Conservation (phyloP, 345 rosid genomes). For the Lepidium africanum region DNA sequence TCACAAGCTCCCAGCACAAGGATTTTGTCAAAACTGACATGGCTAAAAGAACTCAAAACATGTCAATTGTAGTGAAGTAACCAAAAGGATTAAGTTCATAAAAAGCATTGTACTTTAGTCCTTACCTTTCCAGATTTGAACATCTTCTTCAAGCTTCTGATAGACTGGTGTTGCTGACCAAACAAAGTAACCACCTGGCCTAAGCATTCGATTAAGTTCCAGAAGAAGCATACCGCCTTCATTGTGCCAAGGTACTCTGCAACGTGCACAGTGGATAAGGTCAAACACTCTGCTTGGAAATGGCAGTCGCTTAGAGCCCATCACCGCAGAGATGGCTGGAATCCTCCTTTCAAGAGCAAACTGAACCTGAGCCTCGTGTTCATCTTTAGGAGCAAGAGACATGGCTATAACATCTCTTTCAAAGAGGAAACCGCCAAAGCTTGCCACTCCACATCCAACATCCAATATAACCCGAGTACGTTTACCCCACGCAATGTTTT, state of each 20-base stretch:
- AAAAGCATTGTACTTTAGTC: neutral
- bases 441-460: constrained; percentile 97
- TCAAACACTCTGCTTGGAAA: constrained; percentile 92
- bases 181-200: constrained; percentile 87
- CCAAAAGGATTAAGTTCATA: neutral
- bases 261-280: constrained; percentile 83
- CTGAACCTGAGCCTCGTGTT: constrained; percentile 96
- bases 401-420: constrained; percentile 83
- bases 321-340: constrained; percentile 93
- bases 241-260: constrained; percentile 92
- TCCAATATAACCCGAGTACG: constrained; percentile 65
- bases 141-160: constrained; percentile 63
- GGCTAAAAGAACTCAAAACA: constrained; percentile 31
- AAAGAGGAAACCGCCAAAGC: constrained; percentile 82
- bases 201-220: constrained; percentile 75
- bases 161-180: constrained; percentile 99
- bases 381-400: constrained; percentile 98
- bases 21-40: constrained; percentile 69
- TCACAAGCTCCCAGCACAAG: constrained; percentile 89
- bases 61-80: constrained; percentile 6
- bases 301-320: constrained; percentile 86
- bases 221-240: constrained; percentile 79
- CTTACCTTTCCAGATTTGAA: constrained; percentile 77
- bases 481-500: constrained; percentile 77
- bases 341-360: constrained; percentile 94